Base-by-base conservation (phyloP, 208 protist species). In the Leishmania guyanensis region DNA sequence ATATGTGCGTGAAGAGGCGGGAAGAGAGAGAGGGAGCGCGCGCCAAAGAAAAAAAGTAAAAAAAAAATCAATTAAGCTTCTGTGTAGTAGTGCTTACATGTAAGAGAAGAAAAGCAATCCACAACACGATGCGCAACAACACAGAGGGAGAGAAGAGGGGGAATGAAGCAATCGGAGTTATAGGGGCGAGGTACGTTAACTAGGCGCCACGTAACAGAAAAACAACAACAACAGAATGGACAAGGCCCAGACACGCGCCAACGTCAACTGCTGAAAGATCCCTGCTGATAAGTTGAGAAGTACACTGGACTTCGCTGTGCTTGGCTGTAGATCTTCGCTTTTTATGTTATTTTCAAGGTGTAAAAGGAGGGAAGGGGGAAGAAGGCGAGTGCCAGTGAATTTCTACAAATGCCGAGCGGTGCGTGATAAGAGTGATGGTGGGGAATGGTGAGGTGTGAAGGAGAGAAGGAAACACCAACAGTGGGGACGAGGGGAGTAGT, bases 31-130 rank as follows among this genome's bases (percentile, higher is more conserved):
- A 39, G 29, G 29, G n/a, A 22, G n/a, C 43, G 43, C 43, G 43
- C 43, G 43, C 56, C 56, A 74, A 12, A 54, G 29, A 43, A 33
- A 26, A 12, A 29, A 33, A 16, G 48, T 29, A 29, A 72, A 39
- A 43, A 36, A 46, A 26, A 17, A 50, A 5, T n/a, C 46, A 22
- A 71, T 50, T 48, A 54, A 54, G 33, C 22, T 20, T 65, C 73
- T 62, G 22, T 46, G 2, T 46, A 78, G 75, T 50, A 77, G 58
- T 60, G 72, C 33, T 68, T 81, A 80, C 53, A 22, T 66, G 75
- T 69, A 73, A 66, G 56, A 50, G n/a, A 51, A 12, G 26, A n/a
- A 72, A 75, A 53, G 10, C 2, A 33, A 12, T 46, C 43, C 43
- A 46, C 43, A 46, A 16, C 26, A 73, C 69, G 14, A 16, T 73